Conservation (phyloP, 176 grass and related monocot species). For the Pontederia crassipes region DNA sequence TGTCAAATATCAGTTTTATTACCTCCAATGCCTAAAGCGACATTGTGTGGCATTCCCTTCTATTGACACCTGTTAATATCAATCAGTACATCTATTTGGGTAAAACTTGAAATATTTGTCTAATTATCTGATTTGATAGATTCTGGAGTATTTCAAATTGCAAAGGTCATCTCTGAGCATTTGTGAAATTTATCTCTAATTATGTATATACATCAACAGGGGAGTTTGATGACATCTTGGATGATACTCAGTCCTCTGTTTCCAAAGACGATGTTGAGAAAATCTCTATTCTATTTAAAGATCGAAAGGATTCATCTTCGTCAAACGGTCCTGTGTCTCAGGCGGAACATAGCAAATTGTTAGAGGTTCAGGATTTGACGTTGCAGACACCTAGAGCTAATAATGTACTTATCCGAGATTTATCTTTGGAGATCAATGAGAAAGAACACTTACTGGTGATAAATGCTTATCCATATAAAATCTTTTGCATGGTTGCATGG, state of each 20-base stretch:
- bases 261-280: conserved; percentile 29
- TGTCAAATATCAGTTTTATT: no score
- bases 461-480: background rate
- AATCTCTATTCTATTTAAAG: conserved; percentile 60
- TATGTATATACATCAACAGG: conserved; percentile 22
- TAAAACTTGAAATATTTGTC: no score
- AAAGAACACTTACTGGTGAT: conserved; percentile 83
- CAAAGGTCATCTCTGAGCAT: background rate
- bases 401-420: conserved; percentile 68
- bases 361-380: conserved; percentile 78
- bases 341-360: conserved; percentile 31
- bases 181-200: background rate
- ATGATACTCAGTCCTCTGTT: conserved; percentile 41
- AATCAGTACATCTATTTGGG: no score
- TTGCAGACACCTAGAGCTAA: conserved; percentile 63
- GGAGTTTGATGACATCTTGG: conserved; percentile 88
- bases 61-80: no score
- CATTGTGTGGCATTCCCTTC: no score
- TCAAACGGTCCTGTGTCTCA: conserved; percentile 60
- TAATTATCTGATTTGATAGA: no score
- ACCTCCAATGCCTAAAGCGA: no score
- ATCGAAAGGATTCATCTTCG: conserved; percentile 17
- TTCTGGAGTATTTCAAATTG: background rate
- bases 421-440: conserved; percentile 60
- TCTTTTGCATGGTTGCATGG: no score